These are phyloP conservation scores for Agrostemma githago DNA, from an alignment of 148 eudicot genomes.

Conservation along the genomic window DNA sequence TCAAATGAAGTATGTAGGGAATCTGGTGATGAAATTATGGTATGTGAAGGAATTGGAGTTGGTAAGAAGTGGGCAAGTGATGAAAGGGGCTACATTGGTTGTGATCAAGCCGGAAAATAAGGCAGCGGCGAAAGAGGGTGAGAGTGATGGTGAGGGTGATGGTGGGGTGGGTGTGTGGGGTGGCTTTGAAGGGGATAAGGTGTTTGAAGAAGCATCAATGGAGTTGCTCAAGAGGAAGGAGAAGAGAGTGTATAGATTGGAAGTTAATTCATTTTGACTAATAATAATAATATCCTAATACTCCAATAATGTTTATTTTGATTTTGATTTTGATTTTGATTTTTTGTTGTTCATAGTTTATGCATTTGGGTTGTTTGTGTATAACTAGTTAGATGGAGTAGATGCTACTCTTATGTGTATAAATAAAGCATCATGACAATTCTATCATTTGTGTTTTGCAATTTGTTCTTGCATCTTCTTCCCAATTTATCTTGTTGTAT, in stretches of 20 bases:
- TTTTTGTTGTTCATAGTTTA: conserved; percentile 4
- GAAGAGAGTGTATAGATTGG: conserved; percentile 29
- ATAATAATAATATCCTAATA: too few relatives aligned
- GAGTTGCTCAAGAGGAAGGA: conserved; percentile 33
- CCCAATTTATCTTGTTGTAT: too few relatives aligned
- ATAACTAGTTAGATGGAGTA: neutral
- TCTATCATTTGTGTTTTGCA: neutral
- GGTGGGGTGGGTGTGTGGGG: conserved; percentile 22
- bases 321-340: neutral
- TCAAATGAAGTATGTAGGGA: conserved; percentile 29
- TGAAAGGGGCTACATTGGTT: conserved; percentile 66
- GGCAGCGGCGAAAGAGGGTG: conserved; percentile 2
- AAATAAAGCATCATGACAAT: conserved; percentile 3
- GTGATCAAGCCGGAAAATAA: conserved; percentile 40
- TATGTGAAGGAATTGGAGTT: conserved; percentile 48
- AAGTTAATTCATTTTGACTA: conserved; percentile 30
- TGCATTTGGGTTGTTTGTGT: neutral
- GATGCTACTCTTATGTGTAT: neutral
- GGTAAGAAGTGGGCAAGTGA: conserved; percentile 38
- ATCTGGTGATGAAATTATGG: conserved; percentile 60
- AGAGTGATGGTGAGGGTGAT: neutral
- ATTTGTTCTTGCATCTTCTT: neutral
- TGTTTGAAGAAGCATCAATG: conserved; percentile 33
- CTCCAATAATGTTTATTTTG: neutral
- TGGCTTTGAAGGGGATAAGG: conserved; percentile 28